Percentiles rank a stretch among this genome's conserved stretches.
These are phyloP conservation scores for Dentipellis fragilis DNA, from an alignment of 768 basidiomycete species.

Conservation along the genomic window DNA sequence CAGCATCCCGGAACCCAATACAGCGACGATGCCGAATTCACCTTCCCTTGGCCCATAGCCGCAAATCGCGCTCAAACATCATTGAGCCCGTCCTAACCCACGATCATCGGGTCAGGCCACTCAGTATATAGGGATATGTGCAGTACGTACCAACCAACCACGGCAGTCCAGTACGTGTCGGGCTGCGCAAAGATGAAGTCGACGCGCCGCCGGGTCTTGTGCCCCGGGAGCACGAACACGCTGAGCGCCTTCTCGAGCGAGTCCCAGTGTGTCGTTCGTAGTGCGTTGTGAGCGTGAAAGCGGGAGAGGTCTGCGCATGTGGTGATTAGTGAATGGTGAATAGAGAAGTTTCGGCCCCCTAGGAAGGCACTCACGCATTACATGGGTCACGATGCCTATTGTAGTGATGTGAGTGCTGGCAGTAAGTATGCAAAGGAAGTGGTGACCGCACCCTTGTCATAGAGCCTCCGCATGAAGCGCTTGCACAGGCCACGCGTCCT, in stretches of 20 bases:
- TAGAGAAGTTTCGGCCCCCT: no score
- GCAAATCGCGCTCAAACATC: constrained; percentile 82
- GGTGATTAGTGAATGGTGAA: not conserved
- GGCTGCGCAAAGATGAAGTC: constrained; percentile 78
- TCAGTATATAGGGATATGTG: not conserved
- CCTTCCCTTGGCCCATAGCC: constrained; percentile 61
- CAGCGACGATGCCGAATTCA: constrained; percentile 17
- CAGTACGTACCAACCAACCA: constrained; percentile 68
- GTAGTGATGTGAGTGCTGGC: not conserved
- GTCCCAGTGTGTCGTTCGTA: constrained; percentile 58
- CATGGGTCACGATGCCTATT: constrained; percentile 65
- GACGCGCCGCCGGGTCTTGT: constrained; percentile 49
- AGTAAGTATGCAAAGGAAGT: not conserved
- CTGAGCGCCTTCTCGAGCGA: constrained; percentile 80
- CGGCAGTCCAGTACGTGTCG: constrained; percentile 77
- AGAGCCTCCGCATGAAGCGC: constrained; percentile 45
- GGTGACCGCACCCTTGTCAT: constrained; percentile 34
- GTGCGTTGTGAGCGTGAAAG: constrained; percentile 44
- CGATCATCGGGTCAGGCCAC: not conserved
- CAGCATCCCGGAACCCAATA: not conserved
- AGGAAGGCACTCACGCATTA: constrained; percentile 56
- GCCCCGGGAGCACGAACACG: constrained; percentile 57
- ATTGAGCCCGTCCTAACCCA: constrained; percentile 69
- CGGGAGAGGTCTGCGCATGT: constrained; percentile 41
- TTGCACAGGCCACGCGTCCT: constrained; percentile 56